These are phyloP conservation scores for Medicago ruthenica DNA, from an alignment of 306 rosid genomes.

Conservation along the genomic window DNA sequence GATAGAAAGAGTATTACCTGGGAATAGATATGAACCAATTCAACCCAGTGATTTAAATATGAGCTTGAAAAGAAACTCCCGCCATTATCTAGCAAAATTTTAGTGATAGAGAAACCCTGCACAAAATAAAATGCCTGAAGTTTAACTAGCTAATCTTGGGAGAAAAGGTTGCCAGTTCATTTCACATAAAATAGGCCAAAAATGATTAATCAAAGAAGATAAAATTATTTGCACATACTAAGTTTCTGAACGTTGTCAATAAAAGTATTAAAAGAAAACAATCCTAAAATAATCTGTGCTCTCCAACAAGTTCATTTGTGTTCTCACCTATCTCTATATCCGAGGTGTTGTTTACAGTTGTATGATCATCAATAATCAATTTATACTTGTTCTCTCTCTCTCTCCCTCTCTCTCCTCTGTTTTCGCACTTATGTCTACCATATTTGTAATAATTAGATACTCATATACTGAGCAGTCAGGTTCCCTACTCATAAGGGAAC, in stretches of 20 bases:
- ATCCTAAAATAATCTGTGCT: neutral
- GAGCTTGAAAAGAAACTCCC: constrained; percentile 63
- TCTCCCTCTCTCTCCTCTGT: neutral
- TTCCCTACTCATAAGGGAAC: neutral
- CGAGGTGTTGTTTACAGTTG: neutral
- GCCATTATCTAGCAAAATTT: constrained; percentile 68
- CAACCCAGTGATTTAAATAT: constrained; percentile 79
- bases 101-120: constrained; percentile 81
- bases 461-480: neutral
- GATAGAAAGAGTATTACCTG: constrained; percentile 64
- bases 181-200: constrained; percentile 18
- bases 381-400: neutral
- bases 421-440: neutral
- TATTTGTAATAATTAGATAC: neutral
- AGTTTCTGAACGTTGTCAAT: neutral
- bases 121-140: constrained; percentile 37
- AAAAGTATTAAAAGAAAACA: constrained; percentile 18
- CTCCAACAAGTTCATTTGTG: neutral
- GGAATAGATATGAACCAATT: constrained; percentile 67
- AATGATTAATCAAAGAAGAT: constrained; percentile 19
- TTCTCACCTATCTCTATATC: neutral
- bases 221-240: neutral
- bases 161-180: constrained; percentile 11
- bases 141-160: constrained; percentile 34
- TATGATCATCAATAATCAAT: constrained; percentile 10